Evolutionary conservation across 306 rosid species (phyloP).

Genomic region (Rosa persica): DNA sequence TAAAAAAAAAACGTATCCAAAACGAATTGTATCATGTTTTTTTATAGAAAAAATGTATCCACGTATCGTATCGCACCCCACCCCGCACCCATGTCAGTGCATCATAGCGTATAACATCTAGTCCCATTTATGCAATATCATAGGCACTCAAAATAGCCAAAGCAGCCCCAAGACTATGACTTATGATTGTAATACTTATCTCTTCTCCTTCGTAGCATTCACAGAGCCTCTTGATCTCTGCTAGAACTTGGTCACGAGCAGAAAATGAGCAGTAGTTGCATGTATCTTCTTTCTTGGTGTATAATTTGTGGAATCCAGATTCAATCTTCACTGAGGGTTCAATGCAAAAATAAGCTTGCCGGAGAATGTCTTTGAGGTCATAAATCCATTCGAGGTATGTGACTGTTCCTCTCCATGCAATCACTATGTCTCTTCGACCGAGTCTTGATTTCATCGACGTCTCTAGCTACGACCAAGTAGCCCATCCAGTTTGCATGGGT

Average conservation of each 20-base stretch:
- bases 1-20: too few species aligned
- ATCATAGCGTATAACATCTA: slow-evolving; percentile 25
- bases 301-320: slow-evolving; percentile 60
- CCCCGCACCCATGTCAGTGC: too few species aligned
- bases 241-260: slow-evolving; percentile 63
- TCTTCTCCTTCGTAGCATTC: slow-evolving; percentile 37
- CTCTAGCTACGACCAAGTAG: slow-evolving; percentile 47
- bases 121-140: slow-evolving; percentile 54
- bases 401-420: slow-evolving; percentile 73
- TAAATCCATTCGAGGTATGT: slow-evolving; percentile 69
- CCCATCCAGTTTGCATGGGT: slow-evolving; percentile 84
- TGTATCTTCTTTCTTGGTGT: slow-evolving; percentile 52
- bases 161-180: too few species aligned
- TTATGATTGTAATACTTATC: too few species aligned
- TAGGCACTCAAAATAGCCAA: slow-evolving; percentile 43
- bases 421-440: slow-evolving; percentile 64
- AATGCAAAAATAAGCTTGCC: slow-evolving; percentile 24
- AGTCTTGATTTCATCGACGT: slow-evolving; percentile 35
- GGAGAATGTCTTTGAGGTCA: slow-evolving; percentile 60
- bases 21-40: too few species aligned
- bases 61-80: too few species aligned
- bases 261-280: slow-evolving; percentile 54
- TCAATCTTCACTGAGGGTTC: slow-evolving; percentile 56
- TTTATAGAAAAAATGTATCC: too few species aligned
- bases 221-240: slow-evolving; percentile 50